phyloP scores from a whole-genome alignment of 306 rosid genomes.

The Pachyrhizus erosus region DNA sequence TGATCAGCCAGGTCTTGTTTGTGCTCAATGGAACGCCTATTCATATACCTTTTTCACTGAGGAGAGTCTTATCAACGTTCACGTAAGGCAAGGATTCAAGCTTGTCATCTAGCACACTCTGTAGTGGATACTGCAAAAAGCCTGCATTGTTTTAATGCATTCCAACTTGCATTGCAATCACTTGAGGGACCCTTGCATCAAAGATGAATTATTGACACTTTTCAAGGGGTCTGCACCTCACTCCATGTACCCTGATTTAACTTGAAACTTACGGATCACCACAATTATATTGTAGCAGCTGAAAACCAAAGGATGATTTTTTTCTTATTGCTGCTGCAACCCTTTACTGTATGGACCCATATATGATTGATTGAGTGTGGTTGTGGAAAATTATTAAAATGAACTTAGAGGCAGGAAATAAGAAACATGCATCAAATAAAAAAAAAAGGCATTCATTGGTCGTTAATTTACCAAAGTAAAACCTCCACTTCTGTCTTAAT shows the following conservation, averaged over 20 bases:
- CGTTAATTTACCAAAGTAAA: constrained; percentile 61
- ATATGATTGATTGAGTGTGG: constrained; percentile 15
- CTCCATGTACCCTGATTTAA: constrained; percentile 44
- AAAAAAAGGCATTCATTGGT: constrained; percentile 56
- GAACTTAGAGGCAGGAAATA: constrained; percentile 58
- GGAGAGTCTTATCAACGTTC: constrained; percentile 44
- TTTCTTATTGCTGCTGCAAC: not conserved
- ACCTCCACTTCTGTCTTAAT: not conserved
- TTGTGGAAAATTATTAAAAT: constrained; percentile 53
- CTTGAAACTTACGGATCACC: constrained; percentile 45
- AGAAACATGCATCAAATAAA: constrained; percentile 52
- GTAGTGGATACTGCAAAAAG: constrained; percentile 55
- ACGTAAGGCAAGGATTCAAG: constrained; percentile 38
- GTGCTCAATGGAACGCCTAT: constrained; percentile 44
- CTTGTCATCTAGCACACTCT: constrained; percentile 44
- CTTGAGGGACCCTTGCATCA: constrained; percentile 45
- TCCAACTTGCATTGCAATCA: constrained; percentile 52
- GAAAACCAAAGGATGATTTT: not conserved
- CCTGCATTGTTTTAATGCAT: constrained; percentile 53
- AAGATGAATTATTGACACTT: constrained; percentile 46
- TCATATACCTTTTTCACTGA: constrained; percentile 25
- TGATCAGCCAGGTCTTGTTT: constrained; percentile 26
- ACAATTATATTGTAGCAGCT: not conserved
- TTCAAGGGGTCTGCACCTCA: constrained; percentile 40
- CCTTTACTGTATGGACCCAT: constrained; percentile 36